These are phyloP conservation scores for Conoideocrella luteorostrata DNA, from an alignment of 2,329 filamentous ascomycete species.

Conservation along the genomic window DNA sequence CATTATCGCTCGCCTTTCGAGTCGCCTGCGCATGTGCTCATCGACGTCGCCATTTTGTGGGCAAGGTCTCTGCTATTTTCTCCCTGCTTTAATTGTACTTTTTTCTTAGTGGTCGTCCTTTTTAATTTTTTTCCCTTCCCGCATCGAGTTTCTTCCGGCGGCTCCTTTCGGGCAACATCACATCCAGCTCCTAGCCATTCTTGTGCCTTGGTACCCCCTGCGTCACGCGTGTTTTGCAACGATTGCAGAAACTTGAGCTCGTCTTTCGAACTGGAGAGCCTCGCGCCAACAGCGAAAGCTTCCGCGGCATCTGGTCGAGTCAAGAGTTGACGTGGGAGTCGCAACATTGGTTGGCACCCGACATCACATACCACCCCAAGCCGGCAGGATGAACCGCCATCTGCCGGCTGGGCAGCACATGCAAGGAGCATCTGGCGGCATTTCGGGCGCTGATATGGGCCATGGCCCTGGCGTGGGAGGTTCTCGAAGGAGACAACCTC, in stretches of 20 bases:
- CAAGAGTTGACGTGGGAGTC: constrained; percentile 23
- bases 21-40: neutral
- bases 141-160: neutral
- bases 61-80: neutral
- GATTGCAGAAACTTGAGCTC: too few relatives aligned
- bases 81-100: neutral
- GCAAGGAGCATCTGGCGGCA: constrained; percentile 35
- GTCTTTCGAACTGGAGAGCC: neutral
- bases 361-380: constrained; percentile 40
- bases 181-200: neutral
- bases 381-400: constrained; percentile 74
- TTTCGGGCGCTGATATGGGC: constrained; percentile 28
- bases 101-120: too few relatives aligned
- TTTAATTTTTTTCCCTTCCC: neutral
- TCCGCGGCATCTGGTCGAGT: neutral
- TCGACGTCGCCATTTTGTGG: neutral
- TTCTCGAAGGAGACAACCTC: constrained; percentile 31
- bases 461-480: constrained; percentile 27
- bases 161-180: neutral
- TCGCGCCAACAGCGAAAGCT: neutral
- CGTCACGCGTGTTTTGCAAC: neutral
- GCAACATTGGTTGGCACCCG: constrained; percentile 27
- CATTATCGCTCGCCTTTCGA: neutral
- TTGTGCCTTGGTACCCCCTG: neutral
- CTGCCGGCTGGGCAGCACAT: constrained; percentile 69